These are phyloP conservation scores for Boletus rubroflammeus DNA, from an alignment of 768 basidiomycete genomes.

Conservation along the genomic window DNA sequence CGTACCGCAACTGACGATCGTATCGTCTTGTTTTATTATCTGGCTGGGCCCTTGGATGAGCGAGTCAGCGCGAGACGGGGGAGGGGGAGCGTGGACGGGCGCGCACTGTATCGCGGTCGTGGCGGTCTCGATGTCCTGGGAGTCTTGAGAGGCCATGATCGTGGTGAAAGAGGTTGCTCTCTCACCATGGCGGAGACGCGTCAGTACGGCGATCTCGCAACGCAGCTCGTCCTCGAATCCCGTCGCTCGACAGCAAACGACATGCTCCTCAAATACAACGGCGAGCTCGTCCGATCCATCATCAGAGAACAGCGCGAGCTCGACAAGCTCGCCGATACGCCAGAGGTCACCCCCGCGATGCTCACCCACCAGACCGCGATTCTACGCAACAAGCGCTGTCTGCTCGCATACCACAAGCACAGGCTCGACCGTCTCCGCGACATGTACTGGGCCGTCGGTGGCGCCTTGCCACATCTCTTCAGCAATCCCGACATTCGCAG, in stretches of 20 bases:
- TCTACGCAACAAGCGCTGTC: slow-evolving; percentile 90
- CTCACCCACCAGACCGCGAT: slow-evolving; percentile 88
- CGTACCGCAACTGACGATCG: slow-evolving; percentile 89
- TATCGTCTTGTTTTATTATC: slow-evolving; percentile 89
- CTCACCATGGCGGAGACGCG: slow-evolving; percentile 48
- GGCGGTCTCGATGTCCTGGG: slow-evolving; percentile 46
- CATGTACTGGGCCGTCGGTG: slow-evolving; percentile 87
- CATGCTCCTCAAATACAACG: slow-evolving; percentile 88
- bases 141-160: slow-evolving; percentile 35
- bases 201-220: slow-evolving; percentile 82
- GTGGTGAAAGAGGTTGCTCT: no score
- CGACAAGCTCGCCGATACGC: slow-evolving; percentile 50
- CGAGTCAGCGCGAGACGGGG: slow-evolving; percentile 2
- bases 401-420: slow-evolving; percentile 90
- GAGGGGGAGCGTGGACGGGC: not conserved
- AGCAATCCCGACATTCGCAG: slow-evolving; percentile 61
- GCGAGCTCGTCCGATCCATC: slow-evolving; percentile 78
- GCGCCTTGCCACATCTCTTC: slow-evolving; percentile 81
- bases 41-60: slow-evolving; percentile 50
- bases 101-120: slow-evolving; percentile 40
- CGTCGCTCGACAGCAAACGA: slow-evolving; percentile 81
- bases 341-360: slow-evolving; percentile 54
- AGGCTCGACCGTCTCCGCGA: slow-evolving; percentile 79
- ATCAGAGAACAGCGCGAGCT: slow-evolving; percentile 91
- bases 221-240: slow-evolving; percentile 83